Percentiles rank a stretch among this genome's conserved stretches.
These are phyloP conservation scores for Vigna reflexopilosa DNA, from an alignment of 306 rosid species.

Conservation along the genomic window DNA sequence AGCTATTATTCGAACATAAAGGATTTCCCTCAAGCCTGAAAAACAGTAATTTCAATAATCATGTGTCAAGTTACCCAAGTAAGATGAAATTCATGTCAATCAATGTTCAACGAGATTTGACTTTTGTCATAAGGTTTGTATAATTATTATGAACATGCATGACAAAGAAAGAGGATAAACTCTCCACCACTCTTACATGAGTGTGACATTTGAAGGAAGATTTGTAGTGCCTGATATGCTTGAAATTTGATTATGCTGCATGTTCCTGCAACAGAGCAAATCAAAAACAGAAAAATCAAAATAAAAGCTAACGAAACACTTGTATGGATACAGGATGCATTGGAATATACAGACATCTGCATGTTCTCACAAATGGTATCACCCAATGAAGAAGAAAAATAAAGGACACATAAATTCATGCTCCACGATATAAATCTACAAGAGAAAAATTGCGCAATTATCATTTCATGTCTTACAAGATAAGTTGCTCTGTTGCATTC, in stretches of 20 bases:
- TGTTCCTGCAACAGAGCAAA: conserved; percentile 65
- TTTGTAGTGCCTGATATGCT: conserved; percentile 57
- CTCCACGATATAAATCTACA: conserved; percentile 11
- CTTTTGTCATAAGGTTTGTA: not conserved
- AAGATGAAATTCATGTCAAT: not conserved
- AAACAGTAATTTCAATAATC: conserved; percentile 21
- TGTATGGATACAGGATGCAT: conserved; percentile 19
- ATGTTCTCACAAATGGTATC: not conserved
- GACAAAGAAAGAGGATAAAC: not conserved
- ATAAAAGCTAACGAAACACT: conserved; percentile 7
- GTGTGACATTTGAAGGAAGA: conserved; percentile 73
- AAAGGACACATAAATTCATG: not conserved
- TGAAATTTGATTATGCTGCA: conserved; percentile 68
- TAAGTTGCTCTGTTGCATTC: conserved; percentile 48
- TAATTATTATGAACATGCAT: conserved; percentile 12
- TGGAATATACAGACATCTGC: not conserved
- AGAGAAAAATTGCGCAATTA: conserved; percentile 2
- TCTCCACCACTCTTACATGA: conserved; percentile 53
- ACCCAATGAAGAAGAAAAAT: not conserved
- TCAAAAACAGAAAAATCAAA: not conserved
- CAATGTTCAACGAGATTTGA: conserved; percentile 8
- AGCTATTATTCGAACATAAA: conserved; percentile 56
- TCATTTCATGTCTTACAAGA: conserved; percentile 63
- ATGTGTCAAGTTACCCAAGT: conserved; percentile 17
- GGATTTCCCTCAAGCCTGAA: conserved; percentile 96